These are phyloP conservation scores for Globisporangium heterothallicum DNA, from an alignment of 352 stramenopile species.

Conservation along the genomic window DNA sequence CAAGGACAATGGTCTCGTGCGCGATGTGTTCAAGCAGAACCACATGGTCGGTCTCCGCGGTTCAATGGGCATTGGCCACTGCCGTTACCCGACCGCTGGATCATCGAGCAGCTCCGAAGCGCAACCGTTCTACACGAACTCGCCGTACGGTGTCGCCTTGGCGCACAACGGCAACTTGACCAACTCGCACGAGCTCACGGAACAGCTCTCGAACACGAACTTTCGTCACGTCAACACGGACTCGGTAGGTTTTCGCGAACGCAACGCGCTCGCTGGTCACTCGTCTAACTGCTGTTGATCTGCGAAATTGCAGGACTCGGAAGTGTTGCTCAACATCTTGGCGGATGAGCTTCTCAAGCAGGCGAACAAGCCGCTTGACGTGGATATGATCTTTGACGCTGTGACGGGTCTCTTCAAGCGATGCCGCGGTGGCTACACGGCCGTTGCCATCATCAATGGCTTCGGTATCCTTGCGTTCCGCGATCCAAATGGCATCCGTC, in stretches of 20 bases:
- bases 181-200: conserved; percentile 94
- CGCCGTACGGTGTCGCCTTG: conserved; percentile 96
- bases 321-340: conserved; percentile 98
- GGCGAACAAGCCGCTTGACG: conserved; percentile 60
- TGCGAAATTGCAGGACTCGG: conserved; percentile 83
- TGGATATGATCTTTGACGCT: conserved; percentile 87
- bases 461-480: conserved; percentile 97
- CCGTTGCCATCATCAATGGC: conserved; percentile 97
- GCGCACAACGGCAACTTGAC: conserved; percentile 99
- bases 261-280: too few species aligned
- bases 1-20: conserved; percentile 98
- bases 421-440: conserved; percentile 95
- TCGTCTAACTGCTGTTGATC: background rate
- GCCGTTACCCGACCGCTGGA: conserved; percentile 97
- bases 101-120: conserved; percentile 87
- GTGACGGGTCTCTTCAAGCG: conserved; percentile 91
- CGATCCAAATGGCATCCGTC: conserved; percentile 97
- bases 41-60: conserved; percentile 96
- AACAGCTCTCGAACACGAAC: conserved; percentile 89
- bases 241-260: conserved; percentile 51
- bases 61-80: conserved; percentile 97
- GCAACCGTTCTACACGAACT: conserved; percentile 99
- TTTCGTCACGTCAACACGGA: conserved; percentile 98
- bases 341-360: conserved; percentile 93
- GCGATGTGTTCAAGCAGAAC: conserved; percentile 98